Evolutionary conservation across 768 basidiomycete genomes (phyloP), one percentile per base, ranked within the genome.

Genomic region (Boletales sp.): DNA sequence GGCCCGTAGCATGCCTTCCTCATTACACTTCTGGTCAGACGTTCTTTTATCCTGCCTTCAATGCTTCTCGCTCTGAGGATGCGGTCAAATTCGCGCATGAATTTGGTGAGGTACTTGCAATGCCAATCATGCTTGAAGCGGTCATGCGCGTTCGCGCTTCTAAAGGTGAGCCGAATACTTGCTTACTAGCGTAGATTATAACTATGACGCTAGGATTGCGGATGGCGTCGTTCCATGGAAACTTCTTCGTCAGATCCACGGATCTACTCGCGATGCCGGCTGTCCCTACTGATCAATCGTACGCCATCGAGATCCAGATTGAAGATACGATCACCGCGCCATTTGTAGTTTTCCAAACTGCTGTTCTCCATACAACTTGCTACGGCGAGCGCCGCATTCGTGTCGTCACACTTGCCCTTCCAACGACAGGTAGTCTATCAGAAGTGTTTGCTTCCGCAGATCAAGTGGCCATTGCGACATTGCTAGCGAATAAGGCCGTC

Each of bases 111-210:
- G 89, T 97, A 5, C 67, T 99, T 48, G 89, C 94, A 10, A 90
- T 86, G 77, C 91, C 94, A 5, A 90, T 98, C 60, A 94, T 93
- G 79, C 74, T 98, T 56, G 97, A 99, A 69, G 94, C 92, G 18
- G 91, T 99, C 47, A 97, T 97, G 78, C 90, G 97, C 66, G 92
- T 98, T 24, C 92, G 97, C 59, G 94, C 94, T n/a, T 93, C 97
- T 1, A 79, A 92, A 74, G 93, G 90, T 90, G 51, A 21, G 69
- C 60, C 8, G n/a, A 11, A 37, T 37, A 17, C 34, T 11, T 30
- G 39, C 21, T 31, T 12, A 3, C 8, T 4, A 14, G 18, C 12
- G 34, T 42, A 13, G 45, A 50, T 50, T 47, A 46, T 2, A 19
- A 2, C 13, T 14, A 29, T n/a, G 11, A 47, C 30, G 48, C 2